Percentiles rank a stretch among this genome's conserved stretches.
These are phyloP conservation scores for Ophiostoma himal-ulmi DNA, from an alignment of 2,329 filamentous ascomycete genomes.

Conservation along the genomic window DNA sequence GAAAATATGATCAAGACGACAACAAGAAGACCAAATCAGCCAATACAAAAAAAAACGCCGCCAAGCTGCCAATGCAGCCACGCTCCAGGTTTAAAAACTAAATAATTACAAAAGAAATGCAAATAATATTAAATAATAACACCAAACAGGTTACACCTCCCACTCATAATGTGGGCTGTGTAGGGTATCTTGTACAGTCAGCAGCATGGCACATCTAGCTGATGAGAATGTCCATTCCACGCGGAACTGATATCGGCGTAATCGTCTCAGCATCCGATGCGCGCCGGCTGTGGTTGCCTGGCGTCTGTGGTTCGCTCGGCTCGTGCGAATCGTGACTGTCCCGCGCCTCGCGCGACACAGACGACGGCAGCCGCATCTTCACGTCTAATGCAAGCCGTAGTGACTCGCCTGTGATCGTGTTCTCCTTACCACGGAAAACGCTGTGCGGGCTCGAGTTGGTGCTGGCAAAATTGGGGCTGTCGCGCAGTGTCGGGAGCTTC, in stretches of 20 bases:
- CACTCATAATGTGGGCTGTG: background rate
- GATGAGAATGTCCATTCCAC: conserved; percentile 37
- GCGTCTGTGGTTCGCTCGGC: conserved; percentile 8
- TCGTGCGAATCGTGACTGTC: background rate
- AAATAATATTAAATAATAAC: background rate
- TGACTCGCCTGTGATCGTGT: conserved; percentile 1
- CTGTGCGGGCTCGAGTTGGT: background rate
- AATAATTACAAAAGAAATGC: background rate
- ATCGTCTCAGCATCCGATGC: conserved; percentile 34
- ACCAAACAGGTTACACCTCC: background rate
- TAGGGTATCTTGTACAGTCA: background rate
- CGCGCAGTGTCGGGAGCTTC: conserved; percentile 20
- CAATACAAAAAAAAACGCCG: background rate
- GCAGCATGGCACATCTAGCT: conserved; percentile 25
- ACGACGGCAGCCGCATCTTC: conserved; percentile 16
- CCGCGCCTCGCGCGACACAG: conserved; percentile 5
- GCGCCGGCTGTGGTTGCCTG: conserved; percentile 16
- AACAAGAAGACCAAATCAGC: background rate
- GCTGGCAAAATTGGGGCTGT: background rate
- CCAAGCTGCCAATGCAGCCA: background rate
- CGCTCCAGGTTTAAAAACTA: background rate
- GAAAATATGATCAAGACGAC: background rate
- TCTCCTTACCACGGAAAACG: conserved; percentile 14
- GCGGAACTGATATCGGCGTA: conserved; percentile 39
- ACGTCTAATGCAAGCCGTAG: conserved; percentile 11